phyloP scores from a whole-genome alignment of 306 rosid genomes.

The Bauhinia variegata region DNA sequence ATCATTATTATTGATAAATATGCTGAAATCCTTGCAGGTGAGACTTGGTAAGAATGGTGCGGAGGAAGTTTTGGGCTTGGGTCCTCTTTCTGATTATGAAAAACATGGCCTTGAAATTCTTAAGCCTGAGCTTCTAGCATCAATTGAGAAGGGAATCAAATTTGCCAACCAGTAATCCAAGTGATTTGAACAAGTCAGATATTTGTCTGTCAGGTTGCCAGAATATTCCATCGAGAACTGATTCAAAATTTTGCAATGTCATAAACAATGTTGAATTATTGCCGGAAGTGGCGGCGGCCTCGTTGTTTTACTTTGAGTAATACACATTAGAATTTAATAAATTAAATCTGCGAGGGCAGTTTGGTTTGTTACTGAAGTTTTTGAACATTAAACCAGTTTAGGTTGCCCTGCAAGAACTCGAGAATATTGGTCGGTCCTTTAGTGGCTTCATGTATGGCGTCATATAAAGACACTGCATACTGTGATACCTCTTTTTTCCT shows the following conservation, averaged over 20 bases:
- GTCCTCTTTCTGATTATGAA: constrained; percentile 80
- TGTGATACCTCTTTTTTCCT: neutral
- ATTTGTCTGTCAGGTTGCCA: constrained; percentile 22
- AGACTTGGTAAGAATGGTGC: constrained; percentile 91
- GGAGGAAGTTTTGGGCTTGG: constrained; percentile 76
- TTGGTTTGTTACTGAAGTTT: constrained; percentile 18
- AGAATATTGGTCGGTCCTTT: neutral
- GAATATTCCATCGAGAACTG: constrained; percentile 28
- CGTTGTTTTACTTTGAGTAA: constrained; percentile 40
- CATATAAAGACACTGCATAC: constrained; percentile 14
- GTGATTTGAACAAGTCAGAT: constrained; percentile 39
- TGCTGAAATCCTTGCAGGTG: constrained; percentile 57
- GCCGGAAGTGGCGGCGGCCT: constrained; percentile 34
- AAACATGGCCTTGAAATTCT: constrained; percentile 75
- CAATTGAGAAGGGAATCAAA: constrained; percentile 92
- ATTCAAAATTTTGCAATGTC: constrained; percentile 57
- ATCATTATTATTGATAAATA: neutral
- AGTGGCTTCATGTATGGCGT: neutral
- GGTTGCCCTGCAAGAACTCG: constrained; percentile 24
- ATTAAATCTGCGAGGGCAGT: constrained; percentile 35
- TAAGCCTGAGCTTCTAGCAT: constrained; percentile 71
- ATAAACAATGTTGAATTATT: constrained; percentile 44
- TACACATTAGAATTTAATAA: constrained; percentile 37
- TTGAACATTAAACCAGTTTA: neutral
- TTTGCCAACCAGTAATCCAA: constrained; percentile 55